Base-by-base conservation (phyloP, 2,329 filamentous ascomycete species). In the Cryphonectria naterciae region DNA sequence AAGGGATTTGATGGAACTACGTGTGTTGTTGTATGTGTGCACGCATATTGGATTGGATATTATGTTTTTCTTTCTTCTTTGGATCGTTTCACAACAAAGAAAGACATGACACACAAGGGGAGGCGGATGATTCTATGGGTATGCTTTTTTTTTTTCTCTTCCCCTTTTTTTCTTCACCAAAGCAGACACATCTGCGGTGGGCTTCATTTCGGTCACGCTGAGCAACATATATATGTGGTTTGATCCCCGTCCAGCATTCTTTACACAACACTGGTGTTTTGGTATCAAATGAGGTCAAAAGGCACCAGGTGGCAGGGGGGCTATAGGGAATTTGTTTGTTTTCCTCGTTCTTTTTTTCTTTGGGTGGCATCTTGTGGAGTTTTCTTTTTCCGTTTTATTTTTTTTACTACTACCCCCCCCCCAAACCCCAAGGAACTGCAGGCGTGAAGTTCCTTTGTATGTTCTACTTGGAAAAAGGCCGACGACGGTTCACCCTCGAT, bases 381-480 rank as follows among this genome's bases (percentile, higher is more conserved):
- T 39, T 39, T n/a, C 3, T 49, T 8, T n/a, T 49, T 2, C 22
- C 22, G 11, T n/a, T n/a, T 8, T 39, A 1, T 32, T 32, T 8
- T 17, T 28, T 19, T 32, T 17, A 28, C 54, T 39, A 8, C 10
- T 1, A 10, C 11, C 37, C 37, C 10, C 2, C 1, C 37, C 37
- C 37, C 37, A 39, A 39, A 39, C 25, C 4, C n/a, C 32, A 35
- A 61, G 58, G 58, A 61, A 39, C 58, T 61, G 58, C 58, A 39
- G 58, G 58, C 32, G 58, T 61, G 58, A 61, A 37, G 58, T 61
- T 61, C 58, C 58, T 39, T 11, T 61, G 58, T 61, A 35, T 39
- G 58, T 61, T 61, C 54, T 61, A 61, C 19, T 39, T 61, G 32
- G 32, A 32, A 60, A 56, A 25, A 17, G 13, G 7, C n/a, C 32